phyloP scores from a whole-genome alignment of 2,329 filamentous ascomycete species.

The Chrysoporthe cubensis region DNA sequence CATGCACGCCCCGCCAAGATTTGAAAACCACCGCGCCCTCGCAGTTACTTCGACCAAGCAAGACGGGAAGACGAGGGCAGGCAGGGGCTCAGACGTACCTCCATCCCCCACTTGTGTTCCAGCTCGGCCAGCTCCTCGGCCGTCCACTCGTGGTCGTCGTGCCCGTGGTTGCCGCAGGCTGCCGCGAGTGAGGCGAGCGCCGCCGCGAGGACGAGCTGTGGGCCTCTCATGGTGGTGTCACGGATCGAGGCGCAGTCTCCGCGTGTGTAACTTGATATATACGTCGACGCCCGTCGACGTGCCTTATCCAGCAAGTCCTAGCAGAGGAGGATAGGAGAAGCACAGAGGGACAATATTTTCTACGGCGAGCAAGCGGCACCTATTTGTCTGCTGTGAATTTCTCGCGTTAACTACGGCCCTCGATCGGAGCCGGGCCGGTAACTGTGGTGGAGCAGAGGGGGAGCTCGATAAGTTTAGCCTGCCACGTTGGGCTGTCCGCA shows the following conservation, averaged over 20 bases:
- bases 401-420: neutral
- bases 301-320: neutral
- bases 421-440: constrained; percentile 14
- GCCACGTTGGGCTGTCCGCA: neutral
- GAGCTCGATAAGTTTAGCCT: constrained; percentile 3
- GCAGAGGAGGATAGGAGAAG: too few species aligned
- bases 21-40: neutral
- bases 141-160: constrained; percentile 50
- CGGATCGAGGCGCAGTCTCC: neutral
- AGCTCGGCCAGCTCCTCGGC: constrained; percentile 56
- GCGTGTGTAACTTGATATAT: neutral
- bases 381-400: too few species aligned
- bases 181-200: constrained; percentile 34
- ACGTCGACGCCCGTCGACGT: neutral
- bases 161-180: constrained; percentile 40
- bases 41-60: constrained; percentile 7
- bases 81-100: constrained; percentile 45
- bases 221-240: constrained; percentile 33
- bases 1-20: neutral
- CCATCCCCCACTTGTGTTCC: constrained; percentile 60
- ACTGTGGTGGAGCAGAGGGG: neutral
- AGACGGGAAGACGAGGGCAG: constrained; percentile 6
- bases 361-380: too few species aligned
- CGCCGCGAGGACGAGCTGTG: constrained; percentile 29
- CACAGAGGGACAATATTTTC: too few species aligned